phyloP scores from a whole-genome alignment of 441 rosid genomes.

The Macaranga tanarius region DNA sequence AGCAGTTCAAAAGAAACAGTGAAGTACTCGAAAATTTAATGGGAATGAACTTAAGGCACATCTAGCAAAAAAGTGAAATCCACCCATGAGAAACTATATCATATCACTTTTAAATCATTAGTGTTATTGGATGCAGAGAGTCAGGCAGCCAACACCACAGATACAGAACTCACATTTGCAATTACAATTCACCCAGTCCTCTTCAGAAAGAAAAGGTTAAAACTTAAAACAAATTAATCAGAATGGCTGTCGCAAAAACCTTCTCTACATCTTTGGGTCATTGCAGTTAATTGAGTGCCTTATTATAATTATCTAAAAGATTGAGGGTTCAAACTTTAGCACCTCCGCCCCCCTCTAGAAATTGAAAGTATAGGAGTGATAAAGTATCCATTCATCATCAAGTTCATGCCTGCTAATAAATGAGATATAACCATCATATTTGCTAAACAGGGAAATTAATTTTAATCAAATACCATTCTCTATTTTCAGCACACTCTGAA shows the following conservation, averaged over 20 bases:
- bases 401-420: background rate
- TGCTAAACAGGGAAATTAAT: slow-evolving; percentile 8
- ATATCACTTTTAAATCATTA: background rate
- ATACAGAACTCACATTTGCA: background rate
- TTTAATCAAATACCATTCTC: slow-evolving; percentile 61
- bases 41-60: background rate
- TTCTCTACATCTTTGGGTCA: too few relatives aligned
- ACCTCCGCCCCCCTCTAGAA: background rate
- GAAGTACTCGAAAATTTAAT: background rate
- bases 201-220: background rate
- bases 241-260: too few relatives aligned
- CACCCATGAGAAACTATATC: background rate
- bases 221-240: too few relatives aligned
- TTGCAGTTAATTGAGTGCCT: too few relatives aligned
- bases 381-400: background rate
- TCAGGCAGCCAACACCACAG: background rate
- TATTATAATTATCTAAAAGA: background rate
- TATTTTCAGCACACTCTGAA: slow-evolving; percentile 85
- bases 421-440: background rate
- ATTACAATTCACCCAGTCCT: background rate
- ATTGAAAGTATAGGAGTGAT: too few relatives aligned
- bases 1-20: background rate
- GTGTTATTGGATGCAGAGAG: background rate
- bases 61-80: background rate
- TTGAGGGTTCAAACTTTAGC: background rate